Percentiles rank a stretch among this genome's conserved stretches.
Conservation (phyloP, 2,329 filamentous ascomycete species). For the Coleophoma eucalyptorum region DNA sequence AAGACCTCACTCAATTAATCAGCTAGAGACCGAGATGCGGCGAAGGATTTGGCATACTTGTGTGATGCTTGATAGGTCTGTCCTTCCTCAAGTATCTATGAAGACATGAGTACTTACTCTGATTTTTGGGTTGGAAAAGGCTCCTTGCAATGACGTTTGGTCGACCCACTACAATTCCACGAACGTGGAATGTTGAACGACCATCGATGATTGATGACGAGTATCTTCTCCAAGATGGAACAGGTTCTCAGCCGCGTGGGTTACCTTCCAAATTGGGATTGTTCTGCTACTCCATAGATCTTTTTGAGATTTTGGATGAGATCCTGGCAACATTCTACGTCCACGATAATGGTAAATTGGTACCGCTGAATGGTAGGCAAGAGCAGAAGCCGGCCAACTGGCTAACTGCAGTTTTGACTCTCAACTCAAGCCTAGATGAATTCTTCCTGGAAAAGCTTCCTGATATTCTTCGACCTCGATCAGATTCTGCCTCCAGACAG, state of each 20-base stretch:
- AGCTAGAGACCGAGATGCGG: slow-evolving; percentile 25
- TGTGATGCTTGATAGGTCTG: slow-evolving; percentile 24
- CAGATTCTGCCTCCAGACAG: not conserved
- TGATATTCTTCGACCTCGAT: slow-evolving; percentile 2
- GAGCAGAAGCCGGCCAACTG: not conserved
- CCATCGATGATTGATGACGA: slow-evolving; percentile 27
- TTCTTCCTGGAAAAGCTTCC: slow-evolving; percentile 4
- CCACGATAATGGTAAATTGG: slow-evolving; percentile 1
- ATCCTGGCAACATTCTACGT: slow-evolving; percentile 10
- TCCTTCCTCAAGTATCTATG: not conserved
- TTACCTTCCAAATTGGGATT: slow-evolving; percentile 19
- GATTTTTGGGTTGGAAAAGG: slow-evolving; percentile 7
- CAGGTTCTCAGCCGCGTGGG: slow-evolving; percentile 18
- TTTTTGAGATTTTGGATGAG: slow-evolving; percentile 15
- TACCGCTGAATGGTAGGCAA: not conserved
- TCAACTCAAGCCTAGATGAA: slow-evolving; percentile 12
- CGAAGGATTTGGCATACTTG: slow-evolving; percentile 27
- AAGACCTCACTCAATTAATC: slow-evolving; percentile 4
- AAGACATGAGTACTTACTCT: not conserved
- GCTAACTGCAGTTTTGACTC: slow-evolving; percentile 7
- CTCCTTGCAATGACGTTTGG: slow-evolving; percentile 24
- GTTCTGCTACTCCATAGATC: slow-evolving; percentile 13
- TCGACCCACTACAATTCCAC: slow-evolving; percentile 17
- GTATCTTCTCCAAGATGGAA: slow-evolving; percentile 14
- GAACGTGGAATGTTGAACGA: slow-evolving; percentile 8